phyloP scores from a whole-genome alignment of 2,329 filamentous ascomycete species.

The Rhynchosporium secalis region DNA sequence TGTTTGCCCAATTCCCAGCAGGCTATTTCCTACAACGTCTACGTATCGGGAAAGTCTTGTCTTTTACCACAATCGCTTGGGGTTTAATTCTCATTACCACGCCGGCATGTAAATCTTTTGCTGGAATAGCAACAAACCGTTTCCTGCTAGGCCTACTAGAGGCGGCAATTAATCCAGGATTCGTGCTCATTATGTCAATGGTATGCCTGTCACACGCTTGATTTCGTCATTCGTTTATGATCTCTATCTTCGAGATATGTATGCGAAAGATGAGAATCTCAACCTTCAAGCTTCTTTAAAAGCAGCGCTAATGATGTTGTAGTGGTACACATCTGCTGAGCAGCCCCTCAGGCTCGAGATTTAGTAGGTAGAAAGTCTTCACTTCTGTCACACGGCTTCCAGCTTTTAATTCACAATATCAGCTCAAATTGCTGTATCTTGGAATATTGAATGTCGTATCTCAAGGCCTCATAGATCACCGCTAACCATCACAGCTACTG shows the following conservation, averaged over 20 bases:
- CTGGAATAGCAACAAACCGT: slow-evolving; percentile 61
- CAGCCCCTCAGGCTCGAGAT: slow-evolving; percentile 43
- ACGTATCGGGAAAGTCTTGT: slow-evolving; percentile 51
- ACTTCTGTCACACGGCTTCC: no score
- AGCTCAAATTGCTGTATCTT: no score
- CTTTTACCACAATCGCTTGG: slow-evolving; percentile 48
- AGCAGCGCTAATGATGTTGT: slow-evolving; percentile 32
- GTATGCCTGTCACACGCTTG: no score
- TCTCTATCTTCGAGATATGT: no score
- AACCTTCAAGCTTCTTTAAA: no score
- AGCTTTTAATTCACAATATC: no score
- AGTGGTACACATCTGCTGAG: slow-evolving; percentile 45
- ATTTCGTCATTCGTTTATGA: no score
- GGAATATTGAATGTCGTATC: no score
- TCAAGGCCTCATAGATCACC: no score
- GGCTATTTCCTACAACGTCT: slow-evolving; percentile 49
- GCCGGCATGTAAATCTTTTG: slow-evolving; percentile 56
- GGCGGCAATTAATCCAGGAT: slow-evolving; percentile 53
- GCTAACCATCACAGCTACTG: slow-evolving; percentile 34
- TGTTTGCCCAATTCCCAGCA: slow-evolving; percentile 48
- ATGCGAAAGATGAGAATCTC: no score
- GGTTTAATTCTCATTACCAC: slow-evolving; percentile 50
- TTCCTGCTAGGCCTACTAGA: slow-evolving; percentile 57
- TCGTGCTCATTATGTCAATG: slow-evolving; percentile 43
- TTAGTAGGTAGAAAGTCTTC: slow-evolving; percentile 26